Evolutionary conservation across 106 monocot genomes (phyloP).

Genomic region (Ottelia alismoides): DNA sequence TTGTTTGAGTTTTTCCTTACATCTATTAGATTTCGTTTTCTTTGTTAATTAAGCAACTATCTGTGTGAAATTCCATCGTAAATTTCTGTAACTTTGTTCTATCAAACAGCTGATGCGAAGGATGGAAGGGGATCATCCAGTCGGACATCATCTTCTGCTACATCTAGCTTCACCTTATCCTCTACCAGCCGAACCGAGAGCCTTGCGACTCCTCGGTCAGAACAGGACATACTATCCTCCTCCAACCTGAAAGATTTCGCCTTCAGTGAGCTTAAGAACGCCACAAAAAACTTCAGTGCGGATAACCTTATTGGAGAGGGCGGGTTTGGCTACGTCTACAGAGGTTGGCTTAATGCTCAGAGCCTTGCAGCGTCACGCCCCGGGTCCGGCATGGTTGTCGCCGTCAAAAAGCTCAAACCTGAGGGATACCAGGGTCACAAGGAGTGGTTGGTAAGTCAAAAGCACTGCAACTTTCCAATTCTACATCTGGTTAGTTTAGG

Average conservation of each 20-base stretch:
- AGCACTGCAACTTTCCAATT: neutral
- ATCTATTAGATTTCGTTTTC: no score
- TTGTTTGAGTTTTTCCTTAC: no score
- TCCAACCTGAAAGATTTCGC: conserved; percentile 10
- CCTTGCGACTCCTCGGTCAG: conserved; percentile 6
- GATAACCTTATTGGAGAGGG: conserved; percentile 16
- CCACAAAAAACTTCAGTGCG: conserved; percentile 11
- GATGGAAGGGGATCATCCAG: no score
- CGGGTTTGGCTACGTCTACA: conserved; percentile 17
- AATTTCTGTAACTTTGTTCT: no score
- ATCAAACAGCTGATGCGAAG: no score
- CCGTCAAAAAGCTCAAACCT: conserved; percentile 14
- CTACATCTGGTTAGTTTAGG: neutral
- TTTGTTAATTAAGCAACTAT: no score
- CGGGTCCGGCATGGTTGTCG: conserved; percentile 6
- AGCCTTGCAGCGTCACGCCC: conserved; percentile 1
- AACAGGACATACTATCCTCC: conserved; percentile 1
- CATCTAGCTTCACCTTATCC: conserved; percentile 28
- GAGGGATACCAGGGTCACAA: conserved; percentile 9
- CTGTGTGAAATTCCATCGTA: no score
- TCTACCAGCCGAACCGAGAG: conserved; percentile 21
- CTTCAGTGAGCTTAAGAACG: conserved; percentile 11
- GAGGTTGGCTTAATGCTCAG: conserved; percentile 11
- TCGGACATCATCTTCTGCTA: conserved; percentile 17
- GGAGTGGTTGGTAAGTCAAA: conserved; percentile 55